Percentiles rank a stretch among this genome's conserved stretches.
Evolutionary conservation across 805 yeast species (phyloP).

Genomic region (Candida tammaniensis): DNA sequence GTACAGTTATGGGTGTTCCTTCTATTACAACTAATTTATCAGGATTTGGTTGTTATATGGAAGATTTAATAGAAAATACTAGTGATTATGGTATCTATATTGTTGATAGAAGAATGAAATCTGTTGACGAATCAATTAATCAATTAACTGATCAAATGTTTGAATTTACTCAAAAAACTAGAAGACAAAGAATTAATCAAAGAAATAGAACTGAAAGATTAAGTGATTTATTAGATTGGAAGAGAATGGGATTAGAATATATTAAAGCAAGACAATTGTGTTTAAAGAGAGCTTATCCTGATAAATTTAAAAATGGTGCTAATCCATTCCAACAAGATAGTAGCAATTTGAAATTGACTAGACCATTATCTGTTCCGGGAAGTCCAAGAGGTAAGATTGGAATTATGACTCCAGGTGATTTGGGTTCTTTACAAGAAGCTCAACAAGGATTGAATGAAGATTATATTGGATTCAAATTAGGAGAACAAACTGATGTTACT

Average conservation of each 20-base stretch:
- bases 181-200: constrained; percentile 97
- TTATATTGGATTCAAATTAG: constrained; percentile 58
- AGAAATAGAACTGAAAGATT: constrained; percentile 95
- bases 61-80: constrained; percentile 90
- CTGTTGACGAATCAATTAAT: constrained; percentile 89
- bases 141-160: constrained; percentile 88
- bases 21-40: constrained; percentile 93
- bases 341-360: constrained; percentile 66
- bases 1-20: constrained; percentile 99
- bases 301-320: constrained; percentile 57
- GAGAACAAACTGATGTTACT: constrained; percentile 39
- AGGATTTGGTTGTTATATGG: constrained; percentile 99
- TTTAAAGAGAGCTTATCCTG: constrained; percentile 90
- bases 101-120: constrained; percentile 89
- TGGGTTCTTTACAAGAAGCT: constrained; percentile 94
- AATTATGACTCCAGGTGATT: constrained; percentile 95
- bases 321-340: constrained; percentile 42
- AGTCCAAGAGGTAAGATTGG: constrained; percentile 79
- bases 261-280: constrained; percentile 92
- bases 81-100: constrained; percentile 96
- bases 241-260: constrained; percentile 95
- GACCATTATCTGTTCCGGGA: constrained; percentile 96
- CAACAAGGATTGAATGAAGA: constrained; percentile 69
- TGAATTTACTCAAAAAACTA: constrained; percentile 81
- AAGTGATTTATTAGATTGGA: constrained; percentile 93